Evolutionary conservation across 371 early-diverging fungal genomes (phyloP).

Genomic region (Haplosporangium sp.): DNA sequence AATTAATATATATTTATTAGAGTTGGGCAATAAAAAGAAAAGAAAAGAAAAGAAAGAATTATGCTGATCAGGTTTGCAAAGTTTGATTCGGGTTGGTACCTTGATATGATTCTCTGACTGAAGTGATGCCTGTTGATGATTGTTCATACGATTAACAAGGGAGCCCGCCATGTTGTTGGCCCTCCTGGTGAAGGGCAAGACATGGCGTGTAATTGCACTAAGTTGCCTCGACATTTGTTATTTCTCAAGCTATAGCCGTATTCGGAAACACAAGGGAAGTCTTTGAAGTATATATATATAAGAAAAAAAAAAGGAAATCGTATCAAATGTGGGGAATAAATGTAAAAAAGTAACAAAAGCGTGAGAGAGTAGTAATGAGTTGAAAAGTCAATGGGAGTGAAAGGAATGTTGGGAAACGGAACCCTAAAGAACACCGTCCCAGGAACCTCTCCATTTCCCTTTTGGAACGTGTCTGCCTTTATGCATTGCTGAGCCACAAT

Average conservation of each 20-base stretch:
- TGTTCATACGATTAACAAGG: slow-evolving; percentile 54
- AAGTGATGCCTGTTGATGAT: slow-evolving; percentile 48
- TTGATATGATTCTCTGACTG: slow-evolving; percentile 42
- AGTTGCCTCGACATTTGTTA: slow-evolving; percentile 49
- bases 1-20: not conserved
- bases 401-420: slow-evolving; percentile 5
- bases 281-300: not conserved
- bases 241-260: not conserved
- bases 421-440: not conserved
- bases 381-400: slow-evolving; percentile 1
- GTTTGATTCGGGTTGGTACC: slow-evolving; percentile 14
- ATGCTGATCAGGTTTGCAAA: not conserved
- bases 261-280: not conserved
- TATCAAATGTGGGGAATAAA: not conserved
- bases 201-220: slow-evolving; percentile 46
- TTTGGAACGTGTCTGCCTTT: not conserved
- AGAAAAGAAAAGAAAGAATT: not conserved
- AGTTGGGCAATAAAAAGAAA: not conserved
- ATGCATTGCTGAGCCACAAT: slow-evolving; percentile 23
- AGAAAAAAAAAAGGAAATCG: not conserved
- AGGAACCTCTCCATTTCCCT: not conserved
- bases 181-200: slow-evolving; percentile 48
- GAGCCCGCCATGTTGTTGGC: slow-evolving; percentile 35
- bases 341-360: not conserved
- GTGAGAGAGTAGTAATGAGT: not conserved